These are phyloP conservation scores for Chloroidium sp. DNA, from an alignment of 163 green algal genomes.

Conservation along the genomic window DNA sequence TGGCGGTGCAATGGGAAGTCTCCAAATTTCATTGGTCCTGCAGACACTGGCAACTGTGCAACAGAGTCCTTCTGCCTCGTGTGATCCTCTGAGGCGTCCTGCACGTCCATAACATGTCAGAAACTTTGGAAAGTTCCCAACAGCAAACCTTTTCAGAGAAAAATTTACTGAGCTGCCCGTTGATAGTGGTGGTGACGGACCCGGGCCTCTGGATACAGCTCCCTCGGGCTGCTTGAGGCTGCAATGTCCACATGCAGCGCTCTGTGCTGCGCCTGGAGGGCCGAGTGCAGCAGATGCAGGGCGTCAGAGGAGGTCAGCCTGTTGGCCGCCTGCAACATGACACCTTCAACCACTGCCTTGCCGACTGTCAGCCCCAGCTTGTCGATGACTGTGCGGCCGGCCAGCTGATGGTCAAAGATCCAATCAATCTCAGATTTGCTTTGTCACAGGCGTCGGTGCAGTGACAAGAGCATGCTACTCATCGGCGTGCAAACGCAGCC, in stretches of 20 bases:
- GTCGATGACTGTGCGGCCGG: neutral
- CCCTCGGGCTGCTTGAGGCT: neutral
- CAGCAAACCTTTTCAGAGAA: too few relatives aligned
- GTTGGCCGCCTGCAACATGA: conserved; percentile 39
- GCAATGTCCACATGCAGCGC: neutral
- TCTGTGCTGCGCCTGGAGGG: conserved; percentile 1
- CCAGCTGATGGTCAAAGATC: neutral
- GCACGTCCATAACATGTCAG: too few relatives aligned
- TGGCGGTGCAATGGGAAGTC: too few relatives aligned
- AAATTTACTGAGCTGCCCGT: too few relatives aligned
- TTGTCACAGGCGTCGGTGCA: too few relatives aligned
- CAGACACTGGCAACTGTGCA: too few relatives aligned
- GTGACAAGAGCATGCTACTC: neutral
- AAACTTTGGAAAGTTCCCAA: too few relatives aligned
- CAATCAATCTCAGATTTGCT: neutral
- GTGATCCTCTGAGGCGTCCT: too few relatives aligned
- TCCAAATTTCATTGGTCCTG: too few relatives aligned
- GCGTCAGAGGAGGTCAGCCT: conserved; percentile 23
- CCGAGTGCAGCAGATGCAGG: conserved; percentile 8
- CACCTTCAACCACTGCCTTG: neutral
- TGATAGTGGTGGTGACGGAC: too few relatives aligned
- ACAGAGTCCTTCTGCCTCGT: too few relatives aligned
- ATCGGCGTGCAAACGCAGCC: neutral
- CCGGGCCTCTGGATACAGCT: neutral
- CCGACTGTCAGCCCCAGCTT: too few relatives aligned